These are phyloP conservation scores for Bimuria novae-zelandiae DNA, from an alignment of 2,329 filamentous ascomycete species.

Conservation along the genomic window DNA sequence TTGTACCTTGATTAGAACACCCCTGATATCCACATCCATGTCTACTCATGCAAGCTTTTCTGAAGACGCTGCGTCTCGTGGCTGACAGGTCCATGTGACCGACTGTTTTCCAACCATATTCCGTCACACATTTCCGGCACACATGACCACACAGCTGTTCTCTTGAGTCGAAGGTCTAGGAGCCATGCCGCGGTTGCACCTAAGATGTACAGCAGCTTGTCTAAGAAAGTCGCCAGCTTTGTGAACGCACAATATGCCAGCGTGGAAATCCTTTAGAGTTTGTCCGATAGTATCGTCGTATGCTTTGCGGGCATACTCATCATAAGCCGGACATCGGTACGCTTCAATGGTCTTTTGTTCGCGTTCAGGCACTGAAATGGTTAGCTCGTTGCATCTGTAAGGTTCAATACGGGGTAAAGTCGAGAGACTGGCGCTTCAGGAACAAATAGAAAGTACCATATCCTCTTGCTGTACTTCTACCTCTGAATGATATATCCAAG, in stretches of 20 bases:
- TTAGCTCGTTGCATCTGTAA: too few relatives aligned
- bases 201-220: slow-evolving; percentile 32
- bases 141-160: slow-evolving; percentile 27
- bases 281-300: not conserved
- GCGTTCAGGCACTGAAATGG: not conserved
- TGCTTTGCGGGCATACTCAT: not conserved
- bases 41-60: too few relatives aligned
- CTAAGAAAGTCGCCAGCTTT: slow-evolving; percentile 32
- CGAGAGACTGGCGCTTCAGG: not conserved
- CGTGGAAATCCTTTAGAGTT: not conserved
- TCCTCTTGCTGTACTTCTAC: too few relatives aligned
- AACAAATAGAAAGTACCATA: not conserved
- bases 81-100: not conserved
- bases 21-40: too few relatives aligned
- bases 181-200: not conserved
- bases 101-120: not conserved
- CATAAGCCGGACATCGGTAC: not conserved
- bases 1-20: too few relatives aligned
- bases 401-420: not conserved
- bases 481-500: too few relatives aligned
- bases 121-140: not conserved
- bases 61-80: too few relatives aligned
- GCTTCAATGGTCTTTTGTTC: not conserved
- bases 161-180: slow-evolving; percentile 11
- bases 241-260: not conserved